Conservation (phyloP, 257 asterid genomes). For the Anisodus acutangulus region DNA sequence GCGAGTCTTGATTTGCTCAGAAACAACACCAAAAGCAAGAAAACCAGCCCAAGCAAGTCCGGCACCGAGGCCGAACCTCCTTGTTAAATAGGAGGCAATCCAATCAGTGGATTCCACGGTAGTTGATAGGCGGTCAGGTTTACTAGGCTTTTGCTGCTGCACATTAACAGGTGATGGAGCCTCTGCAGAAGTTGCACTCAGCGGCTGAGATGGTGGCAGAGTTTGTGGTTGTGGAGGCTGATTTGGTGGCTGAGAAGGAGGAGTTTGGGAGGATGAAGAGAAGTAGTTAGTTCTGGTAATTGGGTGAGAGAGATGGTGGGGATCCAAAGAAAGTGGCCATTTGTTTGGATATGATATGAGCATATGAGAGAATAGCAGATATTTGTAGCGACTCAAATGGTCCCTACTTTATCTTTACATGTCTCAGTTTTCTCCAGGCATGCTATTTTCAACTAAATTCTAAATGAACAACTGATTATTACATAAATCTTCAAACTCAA, state of each 20-base stretch:
- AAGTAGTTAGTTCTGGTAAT: conserved; percentile 45
- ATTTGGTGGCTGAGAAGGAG: conserved; percentile 51
- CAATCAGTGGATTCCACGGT: conserved; percentile 75
- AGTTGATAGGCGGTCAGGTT: conserved; percentile 20
- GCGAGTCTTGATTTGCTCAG: conserved; percentile 88
- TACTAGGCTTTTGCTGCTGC: conserved; percentile 42
- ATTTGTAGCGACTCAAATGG: conserved; percentile 40
- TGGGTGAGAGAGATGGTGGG: conserved; percentile 63
- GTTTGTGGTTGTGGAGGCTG: conserved; percentile 45
- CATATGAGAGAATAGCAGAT: conserved; percentile 26
- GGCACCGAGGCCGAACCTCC: conserved; percentile 89
- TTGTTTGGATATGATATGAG: conserved; percentile 34
- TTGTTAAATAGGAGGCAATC: conserved; percentile 72
- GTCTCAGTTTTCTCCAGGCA: not conserved
- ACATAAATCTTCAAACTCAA: not conserved
- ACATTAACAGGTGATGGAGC: conserved; percentile 34
- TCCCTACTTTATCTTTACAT: conserved; percentile 67
- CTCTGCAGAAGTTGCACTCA: conserved; percentile 42
- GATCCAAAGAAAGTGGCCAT: conserved; percentile 72
- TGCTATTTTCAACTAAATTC: not conserved
- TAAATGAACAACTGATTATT: not conserved
- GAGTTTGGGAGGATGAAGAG: conserved; percentile 57
- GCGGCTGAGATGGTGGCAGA: conserved; percentile 40
- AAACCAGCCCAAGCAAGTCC: conserved; percentile 92
- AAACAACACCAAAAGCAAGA: conserved; percentile 74